Percentiles rank a stretch among this genome's conserved stretches.
Evolutionary conservation across 169 alveolate genomes (phyloP).

Genomic region (Plasmodium malariae): DNA sequence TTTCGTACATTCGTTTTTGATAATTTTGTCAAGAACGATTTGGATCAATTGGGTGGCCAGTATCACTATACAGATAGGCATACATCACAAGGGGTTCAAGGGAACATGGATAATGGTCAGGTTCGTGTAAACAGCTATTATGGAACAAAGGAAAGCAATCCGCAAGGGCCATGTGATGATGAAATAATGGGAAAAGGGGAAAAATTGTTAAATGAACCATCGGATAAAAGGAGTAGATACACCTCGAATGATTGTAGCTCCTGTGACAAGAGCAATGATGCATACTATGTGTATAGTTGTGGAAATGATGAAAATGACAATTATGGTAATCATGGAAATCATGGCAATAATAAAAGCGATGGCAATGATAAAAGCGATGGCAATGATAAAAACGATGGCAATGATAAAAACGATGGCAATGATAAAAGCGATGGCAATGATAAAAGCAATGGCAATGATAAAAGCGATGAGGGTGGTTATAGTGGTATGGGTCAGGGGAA

Average conservation of each 20-base stretch:
- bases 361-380: background rate
- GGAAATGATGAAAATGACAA: background rate
- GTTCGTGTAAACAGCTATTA: no score
- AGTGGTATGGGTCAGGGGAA: background rate
- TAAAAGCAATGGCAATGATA: background rate
- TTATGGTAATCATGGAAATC: background rate
- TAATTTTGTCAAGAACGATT: no score
- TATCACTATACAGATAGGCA: no score
- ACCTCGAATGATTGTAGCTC: background rate
- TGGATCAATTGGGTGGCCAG: no score
- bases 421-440: background rate
- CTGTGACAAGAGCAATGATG: background rate
- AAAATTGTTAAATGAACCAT: no score
- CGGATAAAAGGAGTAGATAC: background rate
- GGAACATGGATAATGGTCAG: no score
- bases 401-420: background rate
- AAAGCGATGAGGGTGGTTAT: background rate
- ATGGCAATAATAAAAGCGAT: background rate
- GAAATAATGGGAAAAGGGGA: no score
- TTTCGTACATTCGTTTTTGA: conserved; percentile 31
- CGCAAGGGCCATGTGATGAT: no score
- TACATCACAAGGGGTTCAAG: no score
- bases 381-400: background rate
- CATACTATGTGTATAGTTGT: background rate
- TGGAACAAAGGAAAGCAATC: no score